Evolutionary conservation across 2,329 filamentous ascomycete species (phyloP).

Genomic region (Fulvia fulva): DNA sequence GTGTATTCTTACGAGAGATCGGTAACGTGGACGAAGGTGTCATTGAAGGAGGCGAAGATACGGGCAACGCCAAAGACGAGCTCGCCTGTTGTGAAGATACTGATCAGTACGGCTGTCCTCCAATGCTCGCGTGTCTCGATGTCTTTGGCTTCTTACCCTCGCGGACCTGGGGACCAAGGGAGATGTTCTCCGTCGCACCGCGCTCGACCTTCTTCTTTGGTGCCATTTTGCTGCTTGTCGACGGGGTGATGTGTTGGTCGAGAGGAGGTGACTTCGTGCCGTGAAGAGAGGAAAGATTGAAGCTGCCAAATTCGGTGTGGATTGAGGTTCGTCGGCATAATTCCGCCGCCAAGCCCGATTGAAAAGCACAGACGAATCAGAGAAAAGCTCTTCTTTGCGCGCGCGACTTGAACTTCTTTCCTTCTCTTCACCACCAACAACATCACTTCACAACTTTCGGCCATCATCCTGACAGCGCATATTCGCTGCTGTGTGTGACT

Average conservation of each 20-base stretch:
- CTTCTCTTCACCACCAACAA: conserved; percentile 1
- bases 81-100: conserved; percentile 59
- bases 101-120: conserved; percentile 21
- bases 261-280: conserved; percentile 10
- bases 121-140: conserved; percentile 8
- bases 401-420: conserved; percentile 5
- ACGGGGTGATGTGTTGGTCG: conserved; percentile 20
- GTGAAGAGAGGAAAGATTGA: conserved; percentile 10
- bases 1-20: conserved; percentile 65
- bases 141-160: conserved; percentile 68
- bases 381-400: not conserved
- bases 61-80: conserved; percentile 97
- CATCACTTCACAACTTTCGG: not conserved
- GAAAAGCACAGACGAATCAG: not conserved
- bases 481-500: not conserved
- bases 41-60: conserved; percentile 81
- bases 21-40: conserved; percentile 85
- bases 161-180: conserved; percentile 91
- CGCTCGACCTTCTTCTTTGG: conserved; percentile 85
- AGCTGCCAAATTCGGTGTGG: conserved; percentile 4
- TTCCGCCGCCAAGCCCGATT: conserved; percentile 15
- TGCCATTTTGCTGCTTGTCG: conserved; percentile 69
- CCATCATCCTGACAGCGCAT: not conserved
- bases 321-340: conserved; percentile 7
- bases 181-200: conserved; percentile 91